A percentile compares a stretch with the other conserved stretches of the same genome.
Evolutionary conservation across 106 monocot genomes (phyloP).

Genomic region (Iris macrosiphon): DNA sequence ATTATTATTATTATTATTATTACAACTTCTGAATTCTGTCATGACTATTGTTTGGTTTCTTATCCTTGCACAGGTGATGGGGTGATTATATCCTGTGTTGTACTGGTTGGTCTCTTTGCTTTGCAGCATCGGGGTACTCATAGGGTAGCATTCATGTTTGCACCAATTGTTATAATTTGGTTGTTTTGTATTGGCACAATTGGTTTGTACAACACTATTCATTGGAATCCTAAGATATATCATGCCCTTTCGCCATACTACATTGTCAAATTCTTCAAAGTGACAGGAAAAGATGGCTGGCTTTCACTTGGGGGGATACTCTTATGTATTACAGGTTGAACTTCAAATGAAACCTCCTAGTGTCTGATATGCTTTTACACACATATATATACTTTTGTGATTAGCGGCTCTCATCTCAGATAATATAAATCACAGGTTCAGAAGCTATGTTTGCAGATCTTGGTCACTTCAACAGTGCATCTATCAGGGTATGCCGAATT

Average conservation of each 20-base stretch:
- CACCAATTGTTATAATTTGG: slow-evolving; percentile 80
- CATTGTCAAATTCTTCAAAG: slow-evolving; percentile 55
- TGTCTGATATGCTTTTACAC: too few relatives aligned
- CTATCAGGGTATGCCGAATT: slow-evolving; percentile 56
- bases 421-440: slow-evolving; percentile 53
- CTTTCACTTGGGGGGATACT: slow-evolving; percentile 79
- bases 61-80: slow-evolving; percentile 74
- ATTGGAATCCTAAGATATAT: slow-evolving; percentile 69
- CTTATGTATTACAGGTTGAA: slow-evolving; percentile 71
- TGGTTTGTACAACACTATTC: slow-evolving; percentile 76
- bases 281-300: slow-evolving; percentile 81
- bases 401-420: slow-evolving; percentile 10
- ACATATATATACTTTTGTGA: too few relatives aligned
- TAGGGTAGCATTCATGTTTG: slow-evolving; percentile 83
- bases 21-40: too few relatives aligned
- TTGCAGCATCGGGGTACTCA: slow-evolving; percentile 89
- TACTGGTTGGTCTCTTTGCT: slow-evolving; percentile 88
- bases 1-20: too few relatives aligned
- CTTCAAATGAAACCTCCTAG: too few relatives aligned
- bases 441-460: slow-evolving; percentile 99
- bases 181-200: slow-evolving; percentile 55
- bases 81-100: slow-evolving; percentile 62
- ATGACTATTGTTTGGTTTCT: too few relatives aligned
- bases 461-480: slow-evolving; percentile 63
- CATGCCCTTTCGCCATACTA: slow-evolving; percentile 75